Evolutionary conservation across 305 asterid species (phyloP), one percentile per base, ranked within the genome.

Genomic region (Salvia sclarea): DNA sequence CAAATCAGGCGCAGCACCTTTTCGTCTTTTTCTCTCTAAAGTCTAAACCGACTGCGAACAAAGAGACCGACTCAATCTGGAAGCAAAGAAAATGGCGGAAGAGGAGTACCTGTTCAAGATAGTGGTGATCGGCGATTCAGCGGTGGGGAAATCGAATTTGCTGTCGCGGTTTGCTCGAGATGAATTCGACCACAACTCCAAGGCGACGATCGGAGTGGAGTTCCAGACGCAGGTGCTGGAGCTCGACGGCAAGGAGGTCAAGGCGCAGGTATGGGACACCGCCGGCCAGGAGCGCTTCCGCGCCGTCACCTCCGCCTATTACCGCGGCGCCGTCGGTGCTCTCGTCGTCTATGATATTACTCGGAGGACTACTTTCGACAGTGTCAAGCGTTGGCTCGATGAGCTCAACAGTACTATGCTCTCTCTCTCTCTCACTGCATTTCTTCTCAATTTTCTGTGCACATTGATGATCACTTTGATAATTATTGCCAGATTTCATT

Each of bases 241-340:
- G 74, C n/a, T 88, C 47, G 92, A 86, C 59, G 95, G 96, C 37
- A 88, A 86, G 72, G 92, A 84, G 70, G 75, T 88, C 17, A 86
- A 88, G 78, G 96, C 88, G 44, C 92, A 88, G 58, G 86, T 88
- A 1, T 88, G 92, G 96, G 93, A 88, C 66, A 88, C 91, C 69
- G 93, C 96, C 59, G 93, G 93, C 48, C 96, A 88, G 50, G 93
- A 88, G 77, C 84, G 89, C 0, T 88, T 88, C 72, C 80, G 96
- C 58, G 89, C 96, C 77, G 93, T 86, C 71, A 86, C 93, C 71
- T 88, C 93, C 74, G 93, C 93, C 76, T 88, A 88, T 28, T 88
- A 88, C 61, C 87, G 91, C 80, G 93, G 93, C 45, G 96, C 89
- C 47, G 89, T 84, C 47, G 95, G 92, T 6, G 92, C 90, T 61